Conservation (phyloP, 306 rosid genomes). For the Malus fusca region DNA sequence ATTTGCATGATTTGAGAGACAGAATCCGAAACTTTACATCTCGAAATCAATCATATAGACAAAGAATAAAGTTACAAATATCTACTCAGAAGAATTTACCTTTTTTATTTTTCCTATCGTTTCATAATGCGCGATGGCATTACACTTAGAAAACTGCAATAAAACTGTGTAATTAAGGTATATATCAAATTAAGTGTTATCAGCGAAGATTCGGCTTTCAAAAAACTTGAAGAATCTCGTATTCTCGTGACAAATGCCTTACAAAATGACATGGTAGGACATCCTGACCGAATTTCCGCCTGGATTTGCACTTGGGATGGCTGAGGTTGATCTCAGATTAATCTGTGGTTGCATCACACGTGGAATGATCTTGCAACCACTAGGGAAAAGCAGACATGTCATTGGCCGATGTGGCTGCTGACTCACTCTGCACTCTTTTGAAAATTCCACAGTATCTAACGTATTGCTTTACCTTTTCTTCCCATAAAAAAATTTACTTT, state of each 20-base stretch:
- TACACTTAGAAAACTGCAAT: too few species aligned
- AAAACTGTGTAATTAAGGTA: too few species aligned
- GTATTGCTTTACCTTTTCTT: conserved; percentile 7
- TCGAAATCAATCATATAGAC: background rate
- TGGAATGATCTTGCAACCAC: conserved; percentile 15
- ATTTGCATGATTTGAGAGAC: too few species aligned
- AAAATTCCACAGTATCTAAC: conserved; percentile 22
- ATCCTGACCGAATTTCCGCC: background rate
- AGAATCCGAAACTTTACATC: background rate
- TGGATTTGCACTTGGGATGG: conserved; percentile 9
- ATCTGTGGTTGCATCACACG: conserved; percentile 1
- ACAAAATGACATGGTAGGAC: background rate
- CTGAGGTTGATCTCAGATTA: background rate
- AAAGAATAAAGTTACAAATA: background rate
- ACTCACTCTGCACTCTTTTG: conserved; percentile 45
- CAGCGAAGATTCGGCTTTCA: too few species aligned
- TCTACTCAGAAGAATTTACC: background rate
- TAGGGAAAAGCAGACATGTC: conserved; percentile 24
- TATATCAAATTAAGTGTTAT: too few species aligned
- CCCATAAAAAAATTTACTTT: background rate
- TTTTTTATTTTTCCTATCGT: too few species aligned
- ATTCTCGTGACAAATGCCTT: background rate
- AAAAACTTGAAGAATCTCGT: too few species aligned
- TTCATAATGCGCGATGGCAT: too few species aligned
- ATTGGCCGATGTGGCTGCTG: conserved; percentile 50